These are phyloP conservation scores for Hymenochaete sp. DNA, from an alignment of 1,284 basidiomycete species.

Conservation along the genomic window DNA sequence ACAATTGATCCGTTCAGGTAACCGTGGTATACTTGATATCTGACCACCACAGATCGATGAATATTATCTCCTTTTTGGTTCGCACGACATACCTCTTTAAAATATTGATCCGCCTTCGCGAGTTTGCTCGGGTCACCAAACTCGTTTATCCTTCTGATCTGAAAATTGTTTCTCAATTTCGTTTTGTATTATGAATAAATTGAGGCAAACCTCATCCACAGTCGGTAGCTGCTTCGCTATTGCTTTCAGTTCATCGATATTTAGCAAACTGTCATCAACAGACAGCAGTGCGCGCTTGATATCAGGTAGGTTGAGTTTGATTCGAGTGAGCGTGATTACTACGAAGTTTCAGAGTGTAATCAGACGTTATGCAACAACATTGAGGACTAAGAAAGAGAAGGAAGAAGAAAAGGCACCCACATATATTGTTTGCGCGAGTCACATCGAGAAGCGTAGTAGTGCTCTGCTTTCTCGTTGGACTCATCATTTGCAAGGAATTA, in stretches of 20 bases:
- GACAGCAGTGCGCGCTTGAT: conserved; percentile 64
- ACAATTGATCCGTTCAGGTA: conserved; percentile 64
- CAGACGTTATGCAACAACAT: not conserved
- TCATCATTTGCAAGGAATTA: conserved; percentile 32
- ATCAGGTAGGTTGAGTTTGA: conserved; percentile 55
- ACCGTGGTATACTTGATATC: conserved; percentile 73
- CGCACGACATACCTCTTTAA: conserved; percentile 48
- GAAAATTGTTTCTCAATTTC: not conserved
- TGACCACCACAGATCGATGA: conserved; percentile 25
- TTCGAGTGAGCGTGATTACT: conserved; percentile 76
- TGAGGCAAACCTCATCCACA: conserved; percentile 54
- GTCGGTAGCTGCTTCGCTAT: conserved; percentile 72
- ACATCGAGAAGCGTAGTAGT: conserved; percentile 71
- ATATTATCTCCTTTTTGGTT: not conserved
- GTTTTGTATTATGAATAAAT: conserved; percentile 1
- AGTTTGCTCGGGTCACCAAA: conserved; percentile 64
- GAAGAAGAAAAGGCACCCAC: conserved; percentile 31
- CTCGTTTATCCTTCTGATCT: conserved; percentile 57
- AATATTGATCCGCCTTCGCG: conserved; percentile 80
- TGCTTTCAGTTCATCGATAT: conserved; percentile 63
- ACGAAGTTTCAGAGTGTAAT: conserved; percentile 2
- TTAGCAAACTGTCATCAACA: conserved; percentile 58
- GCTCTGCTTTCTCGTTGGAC: conserved; percentile 42
- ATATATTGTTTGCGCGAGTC: conserved; percentile 77
- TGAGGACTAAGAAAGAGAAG: not conserved